Evolutionary conservation across 768 basidiomycete species (phyloP).

Genomic region (Macrolepiota albuminosa): DNA sequence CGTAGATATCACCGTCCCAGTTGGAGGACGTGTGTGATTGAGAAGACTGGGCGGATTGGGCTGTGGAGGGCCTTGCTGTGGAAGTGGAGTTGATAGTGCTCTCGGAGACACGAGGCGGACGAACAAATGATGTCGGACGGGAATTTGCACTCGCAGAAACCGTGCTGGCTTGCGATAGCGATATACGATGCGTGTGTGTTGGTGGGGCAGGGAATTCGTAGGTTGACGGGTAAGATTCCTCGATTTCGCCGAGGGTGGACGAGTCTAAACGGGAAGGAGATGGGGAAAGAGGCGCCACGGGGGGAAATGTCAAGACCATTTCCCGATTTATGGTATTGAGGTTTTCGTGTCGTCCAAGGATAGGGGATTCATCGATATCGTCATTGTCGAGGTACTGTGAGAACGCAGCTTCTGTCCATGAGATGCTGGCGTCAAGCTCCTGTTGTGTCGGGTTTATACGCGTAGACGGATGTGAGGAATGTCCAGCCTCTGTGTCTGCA

Average conservation of each 20-base stretch:
- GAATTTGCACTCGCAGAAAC: slow-evolving; percentile 7
- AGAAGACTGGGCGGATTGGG: slow-evolving; percentile 15
- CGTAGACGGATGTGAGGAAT: not conserved
- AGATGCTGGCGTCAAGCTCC: slow-evolving; percentile 10
- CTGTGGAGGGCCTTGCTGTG: slow-evolving; percentile 4
- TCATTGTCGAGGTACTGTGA: slow-evolving; percentile 1
- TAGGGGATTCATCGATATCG: slow-evolving; percentile 3
- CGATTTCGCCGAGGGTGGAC: not conserved
- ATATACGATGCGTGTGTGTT: slow-evolving; percentile 4
- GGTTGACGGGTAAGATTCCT: not conserved
- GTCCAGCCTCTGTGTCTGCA: slow-evolving; percentile 17
- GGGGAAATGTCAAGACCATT: slow-evolving; percentile 13
- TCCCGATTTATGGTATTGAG: not conserved
- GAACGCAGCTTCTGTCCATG: slow-evolving; percentile 4
- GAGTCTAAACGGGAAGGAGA: slow-evolving; percentile 4
- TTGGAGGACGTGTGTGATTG: slow-evolving; percentile 14
- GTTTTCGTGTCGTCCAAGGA: not conserved
- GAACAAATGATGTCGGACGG: slow-evolving; percentile 4
- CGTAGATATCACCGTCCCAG: slow-evolving; percentile 66
- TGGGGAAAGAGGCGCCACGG: slow-evolving; percentile 18
- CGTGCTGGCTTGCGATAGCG: not conserved
- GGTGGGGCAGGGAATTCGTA: slow-evolving; percentile 11
- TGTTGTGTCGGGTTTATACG: not conserved
- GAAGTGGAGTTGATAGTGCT: not conserved
- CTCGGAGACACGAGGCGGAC: not conserved